Base-by-base conservation (phyloP, 805 yeast genomes). In the Priceomyces melissophilus region DNA sequence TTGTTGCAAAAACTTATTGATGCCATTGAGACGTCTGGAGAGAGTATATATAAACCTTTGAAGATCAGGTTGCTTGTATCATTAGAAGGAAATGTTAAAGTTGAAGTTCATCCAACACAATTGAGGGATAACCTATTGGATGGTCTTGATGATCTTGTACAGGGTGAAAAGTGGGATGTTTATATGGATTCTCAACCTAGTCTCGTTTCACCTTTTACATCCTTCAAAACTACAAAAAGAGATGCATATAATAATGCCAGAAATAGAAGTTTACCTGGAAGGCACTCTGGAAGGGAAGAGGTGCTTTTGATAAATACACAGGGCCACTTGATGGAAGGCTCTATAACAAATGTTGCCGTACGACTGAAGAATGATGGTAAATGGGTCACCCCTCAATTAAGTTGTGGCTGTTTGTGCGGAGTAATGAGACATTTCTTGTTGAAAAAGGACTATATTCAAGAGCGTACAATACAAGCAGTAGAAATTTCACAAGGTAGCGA, bases 331-430 rank as follows among this genome's bases (percentile, higher is more conserved):
- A 68, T 82, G 62, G 99, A 91, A 60, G 95, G 96, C 0, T 79
- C 93, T 2, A 81, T 88, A 12, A 81, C 93, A 10, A 87, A 84
- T 52, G 72, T 90, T 9, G 97, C 96, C 0, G 62, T 89, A 31
- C 62, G 57, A 51, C 59, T 79, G 38, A 55, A 50, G 30, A 32
- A 41, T 3, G 54, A 50, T 6, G 76, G 72, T 33, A 56, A 59
- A 20, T 93, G 96, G 91, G 63, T 81, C 3, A 91, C 98, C 0
- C 98, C 99, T 1, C 65, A 71, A n/a, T 65, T 89, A 25, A 66
- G 79, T 1, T 65, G 79, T 10, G 98, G 98, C 0, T 87, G 96
- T 56, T 69, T 91, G 35, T 82, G 88, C 61, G 97, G 98, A 9
- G 88, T 84, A 0, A 78, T 80, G 52, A 71, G 98, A 50, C 79